Evolutionary conservation across 331 rosid species (phyloP).

Genomic region (Acacia concinna): DNA sequence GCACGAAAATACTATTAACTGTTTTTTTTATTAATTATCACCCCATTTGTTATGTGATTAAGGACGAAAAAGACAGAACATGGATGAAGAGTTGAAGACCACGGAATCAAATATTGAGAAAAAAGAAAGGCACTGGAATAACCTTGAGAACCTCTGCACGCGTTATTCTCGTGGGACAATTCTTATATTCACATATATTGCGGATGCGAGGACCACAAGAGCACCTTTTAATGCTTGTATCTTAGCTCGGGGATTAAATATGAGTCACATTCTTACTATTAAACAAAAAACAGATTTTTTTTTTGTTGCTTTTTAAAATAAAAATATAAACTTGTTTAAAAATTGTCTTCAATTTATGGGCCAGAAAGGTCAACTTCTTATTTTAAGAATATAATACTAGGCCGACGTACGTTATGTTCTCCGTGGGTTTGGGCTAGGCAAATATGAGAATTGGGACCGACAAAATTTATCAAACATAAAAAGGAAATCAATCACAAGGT

Average conservation of each 20-base stretch:
- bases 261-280: no score
- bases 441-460: background rate
- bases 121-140: background rate
- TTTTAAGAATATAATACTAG: background rate
- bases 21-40: no score
- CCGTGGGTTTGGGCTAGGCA: background rate
- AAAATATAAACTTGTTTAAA: no score
- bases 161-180: background rate
- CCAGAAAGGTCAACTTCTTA: background rate
- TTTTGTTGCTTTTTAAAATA: no score
- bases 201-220: no score
- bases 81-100: background rate
- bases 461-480: background rate
- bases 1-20: background rate
- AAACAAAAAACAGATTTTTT: no score
- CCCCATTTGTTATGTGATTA: background rate
- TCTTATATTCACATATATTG: background rate
- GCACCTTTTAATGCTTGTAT: no score
- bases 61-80: background rate
- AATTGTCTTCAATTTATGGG: no score
- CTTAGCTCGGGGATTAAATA: no score
- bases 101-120: background rate
- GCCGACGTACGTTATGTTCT: background rate
- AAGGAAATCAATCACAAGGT: background rate
- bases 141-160: background rate